Base-by-base conservation (phyloP, 2,329 filamentous ascomycete species). In the Colletotrichum sp. region DNA sequence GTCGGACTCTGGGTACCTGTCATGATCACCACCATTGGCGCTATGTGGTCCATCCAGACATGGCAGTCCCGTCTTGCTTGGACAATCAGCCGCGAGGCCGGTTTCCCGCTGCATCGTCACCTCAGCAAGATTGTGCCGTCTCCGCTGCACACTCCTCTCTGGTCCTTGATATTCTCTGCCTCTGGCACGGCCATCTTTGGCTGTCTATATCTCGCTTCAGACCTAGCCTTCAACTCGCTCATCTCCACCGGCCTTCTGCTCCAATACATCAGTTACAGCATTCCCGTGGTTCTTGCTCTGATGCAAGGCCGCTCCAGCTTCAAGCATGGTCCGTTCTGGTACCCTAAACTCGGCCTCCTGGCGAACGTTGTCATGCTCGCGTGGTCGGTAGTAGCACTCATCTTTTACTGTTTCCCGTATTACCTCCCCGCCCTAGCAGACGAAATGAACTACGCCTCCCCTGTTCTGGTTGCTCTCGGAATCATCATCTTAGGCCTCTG, bases 41-140 rank as follows among this genome's bases (percentile, higher is more conserved):
- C 79, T 2, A 77, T 81, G 27, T 81, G 80, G 79, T 78, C 79
- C 4, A 80, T 81, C 28, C 80, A 81, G 22, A 81, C 78, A 1
- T 82, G 81, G 80, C 80, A 82, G 48, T 82, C 81, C 16, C 78
- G 81, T 9, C 77, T 82, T 7, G 79, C 81, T 0, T 81, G 81
- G 80, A 79, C 79, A 6, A 80, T 81, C 60, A 79, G 79, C 39
- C 79, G 80, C 18, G 79, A 82, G 28, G 72, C 67, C 10, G 80
- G 80, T 1, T 80, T 81, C 48, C 80, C 79, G 2, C 72, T 81
- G 4, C 78, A 79, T 22, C 70, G 75, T 2, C 66, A 81, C 30
- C 74, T 82, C 15, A 77, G 77, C 71, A 78, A 78, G 60, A 74
- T 82, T 13, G 60, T 77, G 4, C 77, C 79, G 0, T 72, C 77